These are phyloP conservation scores for Hypomontagnella monticulosa DNA, from an alignment of 495 filamentous ascomycete genomes.

Conservation along the genomic window DNA sequence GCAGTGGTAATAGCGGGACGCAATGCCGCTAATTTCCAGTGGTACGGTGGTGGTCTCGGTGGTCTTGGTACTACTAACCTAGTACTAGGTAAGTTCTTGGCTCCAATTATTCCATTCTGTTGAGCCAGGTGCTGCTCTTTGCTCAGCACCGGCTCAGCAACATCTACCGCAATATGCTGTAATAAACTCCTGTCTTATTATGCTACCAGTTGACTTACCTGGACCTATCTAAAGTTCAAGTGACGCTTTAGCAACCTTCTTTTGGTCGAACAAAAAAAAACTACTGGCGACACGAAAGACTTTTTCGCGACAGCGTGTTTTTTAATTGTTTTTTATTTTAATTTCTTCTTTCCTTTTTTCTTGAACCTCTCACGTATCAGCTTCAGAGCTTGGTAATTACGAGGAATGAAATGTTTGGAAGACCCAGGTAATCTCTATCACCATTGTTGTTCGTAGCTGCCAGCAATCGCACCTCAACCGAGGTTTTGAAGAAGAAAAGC, in stretches of 20 bases:
- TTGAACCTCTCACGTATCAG: conserved; percentile 10
- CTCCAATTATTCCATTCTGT: conserved; percentile 28
- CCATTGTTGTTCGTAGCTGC: conserved; percentile 36
- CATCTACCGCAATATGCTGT: conserved; percentile 28
- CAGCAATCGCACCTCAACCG: conserved; percentile 27
- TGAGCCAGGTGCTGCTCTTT: conserved; percentile 9
- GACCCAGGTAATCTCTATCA: conserved; percentile 19
- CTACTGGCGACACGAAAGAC: conserved; percentile 18
- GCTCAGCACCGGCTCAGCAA: neutral
- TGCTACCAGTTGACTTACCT: neutral
- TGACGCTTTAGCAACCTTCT: conserved; percentile 31
- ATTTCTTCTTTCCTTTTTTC: conserved; percentile 7
- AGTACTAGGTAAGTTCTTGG: conserved; percentile 2
- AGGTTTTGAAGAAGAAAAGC: conserved; percentile 23
- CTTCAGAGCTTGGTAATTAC: conserved; percentile 14
- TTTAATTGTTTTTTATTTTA: neutral
- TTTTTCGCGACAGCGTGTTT: conserved; percentile 36
- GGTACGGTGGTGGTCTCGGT: conserved; percentile 19
- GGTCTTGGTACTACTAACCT: too few relatives aligned
- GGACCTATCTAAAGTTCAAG: neutral
- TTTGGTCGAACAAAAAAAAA: conserved; percentile 29
- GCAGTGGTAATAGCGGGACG: conserved; percentile 12
- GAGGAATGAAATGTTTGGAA: conserved; percentile 35
- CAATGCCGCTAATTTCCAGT: conserved; percentile 36
- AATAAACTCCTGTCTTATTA: conserved; percentile 5